Evolutionary conservation across 352 stramenopile species (phyloP).

Genomic region (Phytopythium montanum): DNA sequence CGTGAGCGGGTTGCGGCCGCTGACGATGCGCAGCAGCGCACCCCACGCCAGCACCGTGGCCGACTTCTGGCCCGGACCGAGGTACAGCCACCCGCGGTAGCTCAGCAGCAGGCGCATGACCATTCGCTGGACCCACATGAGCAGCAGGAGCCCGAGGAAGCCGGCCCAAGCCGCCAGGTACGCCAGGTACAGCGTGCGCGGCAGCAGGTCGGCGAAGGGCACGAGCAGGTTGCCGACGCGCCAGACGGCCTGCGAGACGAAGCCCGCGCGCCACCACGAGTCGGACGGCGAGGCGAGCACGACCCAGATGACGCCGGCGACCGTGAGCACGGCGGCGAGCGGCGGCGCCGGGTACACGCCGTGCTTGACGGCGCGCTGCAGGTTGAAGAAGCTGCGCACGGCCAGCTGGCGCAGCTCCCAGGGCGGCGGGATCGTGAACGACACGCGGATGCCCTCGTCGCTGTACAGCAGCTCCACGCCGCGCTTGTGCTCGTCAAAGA

Average conservation of each 20-base stretch:
- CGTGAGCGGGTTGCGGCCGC: constrained; percentile 76
- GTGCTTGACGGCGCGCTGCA: constrained; percentile 62
- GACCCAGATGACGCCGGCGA: constrained; percentile 59
- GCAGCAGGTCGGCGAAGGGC: constrained; percentile 59
- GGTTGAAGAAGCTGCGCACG: constrained; percentile 64
- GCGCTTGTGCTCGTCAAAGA: constrained; percentile 86
- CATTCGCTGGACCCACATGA: constrained; percentile 85
- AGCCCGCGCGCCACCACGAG: constrained; percentile 84
- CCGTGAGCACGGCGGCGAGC: constrained; percentile 46
- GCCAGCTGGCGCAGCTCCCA: constrained; percentile 63
- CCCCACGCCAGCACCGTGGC: constrained; percentile 66
- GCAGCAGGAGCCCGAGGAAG: constrained; percentile 74
- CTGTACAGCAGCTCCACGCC: constrained; percentile 85
- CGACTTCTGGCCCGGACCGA: constrained; percentile 65
- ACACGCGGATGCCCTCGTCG: constrained; percentile 78
- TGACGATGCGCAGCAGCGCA: constrained; percentile 77
- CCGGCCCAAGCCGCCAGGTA: constrained; percentile 81
- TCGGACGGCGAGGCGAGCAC: constrained; percentile 56
- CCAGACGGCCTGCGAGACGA: constrained; percentile 75
- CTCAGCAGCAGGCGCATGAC: constrained; percentile 79
- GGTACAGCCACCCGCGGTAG: constrained; percentile 88
- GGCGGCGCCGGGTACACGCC: constrained; percentile 80
- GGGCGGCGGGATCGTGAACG: constrained; percentile 80
- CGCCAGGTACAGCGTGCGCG: constrained; percentile 71
- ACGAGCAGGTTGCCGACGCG: constrained; percentile 76